A percentile compares a stretch with the other conserved stretches of the same genome.
Conservation (phyloP, 2,329 filamentous ascomycete genomes). For the Gremmenia infestans region DNA sequence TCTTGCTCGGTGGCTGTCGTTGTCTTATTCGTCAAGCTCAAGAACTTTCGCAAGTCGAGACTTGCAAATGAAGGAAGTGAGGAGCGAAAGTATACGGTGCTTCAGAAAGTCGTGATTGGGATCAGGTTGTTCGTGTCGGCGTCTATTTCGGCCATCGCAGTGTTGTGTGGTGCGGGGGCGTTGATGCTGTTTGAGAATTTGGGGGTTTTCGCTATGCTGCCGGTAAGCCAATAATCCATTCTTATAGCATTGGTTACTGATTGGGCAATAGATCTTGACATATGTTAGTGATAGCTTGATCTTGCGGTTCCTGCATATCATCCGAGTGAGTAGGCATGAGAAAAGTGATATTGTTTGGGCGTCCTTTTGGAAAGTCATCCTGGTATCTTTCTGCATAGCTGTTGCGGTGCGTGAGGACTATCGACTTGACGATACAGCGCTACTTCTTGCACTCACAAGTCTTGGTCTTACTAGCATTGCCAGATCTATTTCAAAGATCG, state of each 20-base stretch:
- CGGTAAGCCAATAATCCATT: conserved; percentile 12
- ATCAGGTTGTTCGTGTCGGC: conserved; percentile 14
- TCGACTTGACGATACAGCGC: conserved; percentile 15
- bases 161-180: conserved; percentile 19
- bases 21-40: conserved; percentile 11
- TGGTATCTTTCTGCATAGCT: conserved; percentile 11
- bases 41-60: conserved; percentile 10
- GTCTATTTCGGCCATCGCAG: conserved; percentile 13
- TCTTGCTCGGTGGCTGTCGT: conserved; percentile 17
- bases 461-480: conserved; percentile 21
- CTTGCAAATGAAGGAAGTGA: conserved; percentile 1
- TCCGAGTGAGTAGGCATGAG: conserved; percentile 3
- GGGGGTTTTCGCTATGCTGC: conserved; percentile 24
- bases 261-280: conserved; percentile 20
- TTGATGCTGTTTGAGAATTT: conserved; percentile 23
- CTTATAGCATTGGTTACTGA: background rate
- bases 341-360: conserved; percentile 4
- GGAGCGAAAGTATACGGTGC: conserved; percentile 8
- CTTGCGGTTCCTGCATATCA: conserved; percentile 17
- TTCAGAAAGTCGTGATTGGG: conserved; percentile 14
- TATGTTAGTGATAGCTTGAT: conserved; percentile 26
- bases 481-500: conserved; percentile 20
- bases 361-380: conserved; percentile 14
- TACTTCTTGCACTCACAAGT: conserved; percentile 15
- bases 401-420: conserved; percentile 22